A percentile compares a stretch with the other conserved stretches of the same genome.
These are phyloP conservation scores for Bombardia bombarda DNA, from an alignment of 495 filamentous ascomycete genomes.

Conservation along the genomic window DNA sequence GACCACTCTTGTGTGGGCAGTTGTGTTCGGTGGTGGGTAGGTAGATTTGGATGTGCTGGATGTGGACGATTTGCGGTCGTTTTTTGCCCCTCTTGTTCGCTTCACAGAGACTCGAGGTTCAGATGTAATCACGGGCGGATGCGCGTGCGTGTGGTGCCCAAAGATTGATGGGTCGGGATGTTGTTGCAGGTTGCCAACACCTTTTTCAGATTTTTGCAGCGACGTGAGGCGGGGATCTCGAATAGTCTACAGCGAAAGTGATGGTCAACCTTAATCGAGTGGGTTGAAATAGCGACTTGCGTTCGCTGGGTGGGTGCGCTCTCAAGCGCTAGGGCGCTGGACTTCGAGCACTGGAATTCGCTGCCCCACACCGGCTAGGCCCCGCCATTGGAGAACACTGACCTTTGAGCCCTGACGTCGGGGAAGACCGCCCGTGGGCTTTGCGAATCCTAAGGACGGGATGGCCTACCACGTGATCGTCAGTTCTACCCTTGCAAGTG, in stretches of 20 bases:
- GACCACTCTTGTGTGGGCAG: too few species aligned
- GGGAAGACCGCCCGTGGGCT: too few species aligned
- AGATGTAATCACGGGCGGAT: too few species aligned
- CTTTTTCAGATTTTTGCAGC: too few species aligned
- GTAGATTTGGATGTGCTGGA: too few species aligned
- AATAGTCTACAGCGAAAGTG: slow-evolving; percentile 7
- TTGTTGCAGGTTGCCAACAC: slow-evolving; percentile 11
- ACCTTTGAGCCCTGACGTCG: slow-evolving; percentile 22
- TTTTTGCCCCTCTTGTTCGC: too few species aligned
- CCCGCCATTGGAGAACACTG: background rate
- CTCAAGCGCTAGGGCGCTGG: background rate
- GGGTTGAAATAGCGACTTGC: slow-evolving; percentile 3
- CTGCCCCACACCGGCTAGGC: slow-evolving; percentile 7
- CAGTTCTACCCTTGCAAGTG: background rate
- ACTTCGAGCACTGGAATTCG: background rate
- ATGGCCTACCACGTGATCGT: slow-evolving; percentile 2
- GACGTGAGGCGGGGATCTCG: slow-evolving; percentile 15
- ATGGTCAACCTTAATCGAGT: too few species aligned
- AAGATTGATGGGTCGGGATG: background rate
- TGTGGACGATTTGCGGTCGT: too few species aligned
- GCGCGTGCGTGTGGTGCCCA: background rate
- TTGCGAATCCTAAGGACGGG: too few species aligned
- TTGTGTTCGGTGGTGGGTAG: too few species aligned
- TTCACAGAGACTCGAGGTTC: too few species aligned
- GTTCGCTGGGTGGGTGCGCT: too few species aligned